Base-by-base conservation (phyloP, 2,329 filamentous ascomycete genomes). In the Xylaria sp. region DNA sequence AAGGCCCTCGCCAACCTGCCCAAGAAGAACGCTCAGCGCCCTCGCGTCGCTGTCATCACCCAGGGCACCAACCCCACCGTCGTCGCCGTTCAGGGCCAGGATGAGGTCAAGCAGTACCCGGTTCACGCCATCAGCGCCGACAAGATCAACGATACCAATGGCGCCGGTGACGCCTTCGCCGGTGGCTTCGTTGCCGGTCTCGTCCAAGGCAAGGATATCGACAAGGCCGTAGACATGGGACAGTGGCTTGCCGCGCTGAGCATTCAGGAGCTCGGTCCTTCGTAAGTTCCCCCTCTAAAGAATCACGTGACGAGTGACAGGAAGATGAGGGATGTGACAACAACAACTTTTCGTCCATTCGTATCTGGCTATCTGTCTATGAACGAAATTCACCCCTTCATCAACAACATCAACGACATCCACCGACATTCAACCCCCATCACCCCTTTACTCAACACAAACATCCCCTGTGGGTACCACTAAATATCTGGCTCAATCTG, bases 171-270 rank as follows among this genome's bases (percentile, higher is more conserved):
- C 80, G 95, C 96, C 61, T 99, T 99, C 78, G 95, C 96, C 67
- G 96, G 94, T 78, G 96, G 96, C 72, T 94, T 99, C 83, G 86
- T 93, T 65, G 96, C 96, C 61, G 96, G 94, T 78, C 85, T 98
- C 72, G 90, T 97, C 70, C 86, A 95, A 82, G 93, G 92, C 81
- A 93, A 96, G 85, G 80, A 89, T 63, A 86, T 99, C 59, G 90
- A 92, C 76, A 89, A 90, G 73, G 88, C 88, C 77, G 87, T 99
- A 75, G 92, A 98, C 81, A 93, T 96, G 88, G 96, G 96, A 72
- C 94, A 98, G 83, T 99, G 96, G 96, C 88, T 99, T 73, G 96
- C 96, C 58, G 91, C 92, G 78, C 86, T 97, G 77, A 96, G 94
- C 86, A 95, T 99, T 81, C 91, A 95, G 85, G 94, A 98, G 84